Evolutionary conservation across 176 grass and related monocot genomes (phyloP), one percentile per base, ranked within the genome.

Genomic region (Oryza brachyantha): DNA sequence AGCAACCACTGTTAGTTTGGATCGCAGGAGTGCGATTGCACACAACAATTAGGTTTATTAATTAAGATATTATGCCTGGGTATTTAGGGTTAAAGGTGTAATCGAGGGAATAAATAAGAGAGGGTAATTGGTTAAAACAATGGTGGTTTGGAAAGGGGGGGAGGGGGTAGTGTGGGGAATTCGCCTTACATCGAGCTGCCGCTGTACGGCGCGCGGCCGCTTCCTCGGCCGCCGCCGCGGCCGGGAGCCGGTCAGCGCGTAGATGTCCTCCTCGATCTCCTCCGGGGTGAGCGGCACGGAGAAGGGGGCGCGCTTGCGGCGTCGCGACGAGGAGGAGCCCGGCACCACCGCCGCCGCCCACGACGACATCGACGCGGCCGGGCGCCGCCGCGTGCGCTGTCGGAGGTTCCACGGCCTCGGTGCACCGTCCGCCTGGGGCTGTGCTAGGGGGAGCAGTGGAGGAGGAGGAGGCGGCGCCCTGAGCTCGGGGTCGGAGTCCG

Each of bases 201-300:
- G 87, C 81, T 95, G 92, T 71, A 99, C 85, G 86, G 48, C 69
- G 72, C 90, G 86, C 41, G 86, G 90, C 75, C 96, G 85, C 83
- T 92, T 92, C 86, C 81, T 88, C 1, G 96, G 96, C 86, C 96
- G 90, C 69, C 92, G 96, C 77, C 92, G 83, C 42, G 90, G 96
- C 55, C 87, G 77, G 25, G 86, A 78, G 70, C 86, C 96, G 28
- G 96, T 99, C 5, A 99, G 70, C 54, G 96, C 81, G 86, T 99
- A 99, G 82, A 99, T 74, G 80, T 99, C 96, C 71, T 94, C 92
- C 86, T 99, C 92, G 78, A 99, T 87, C 92, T 99, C 96, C 71
- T 99, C 96, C 43, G 65, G 43, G 39, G 68, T 75, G 13, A 99
- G 92, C 2, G 60, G 1, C 1, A 99, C 79, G 1, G 96, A 91